Base-by-base conservation (phyloP, 208 protist species). In the Wallacemonas sp. region DNA sequence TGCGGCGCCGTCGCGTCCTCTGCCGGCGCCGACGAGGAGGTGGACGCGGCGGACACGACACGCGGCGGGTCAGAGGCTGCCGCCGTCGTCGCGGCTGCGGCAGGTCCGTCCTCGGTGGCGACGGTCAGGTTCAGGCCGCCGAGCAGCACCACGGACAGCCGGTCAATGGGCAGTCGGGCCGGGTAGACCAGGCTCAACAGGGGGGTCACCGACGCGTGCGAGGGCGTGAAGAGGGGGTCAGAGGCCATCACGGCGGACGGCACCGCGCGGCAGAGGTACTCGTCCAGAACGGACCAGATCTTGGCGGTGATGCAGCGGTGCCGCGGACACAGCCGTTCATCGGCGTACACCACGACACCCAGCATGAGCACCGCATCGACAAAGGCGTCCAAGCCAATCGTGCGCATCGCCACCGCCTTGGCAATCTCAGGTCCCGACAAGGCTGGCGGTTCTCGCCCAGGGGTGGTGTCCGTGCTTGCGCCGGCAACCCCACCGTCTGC, bases 341-440 rank as follows among this genome's bases (percentile, higher is more conserved):
- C 78, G 0, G 86, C 77, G 67, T 80, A 96, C 8, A 79, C 81
- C 10, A 96, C 84, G 16, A 96, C 82, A n/a, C 76, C 61, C 4
- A 96, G 77, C 81, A 96, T 87, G 11, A 94, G 57, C 32, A 96
- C 59, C 18, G 76, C 84, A 46, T 96, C 86, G 10, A 92, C 78
- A 57, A 96, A 96, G 18, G 74, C 81, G 10, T 89, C 86, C 10
- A 93, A 64, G 38, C 88, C 72, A 61, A 86, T 28, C 4, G 52
- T 59, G 14, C 52, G 52, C 32, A 28, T 22, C 11, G 57, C 61
- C 10, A 22, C 5, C 28, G 23, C 36, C 55, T 31, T 65, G 36
- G 7, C 36, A 14, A 41, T 41, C n/a, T n/a, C n/a, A n/a, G n/a
- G n/a, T n/a, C n/a, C n/a, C n/a, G n/a, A n/a, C n/a, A n/a, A n/a